Conservation (phyloP, 2,329 filamentous ascomycete genomes). For the Amauroascus niger region DNA sequence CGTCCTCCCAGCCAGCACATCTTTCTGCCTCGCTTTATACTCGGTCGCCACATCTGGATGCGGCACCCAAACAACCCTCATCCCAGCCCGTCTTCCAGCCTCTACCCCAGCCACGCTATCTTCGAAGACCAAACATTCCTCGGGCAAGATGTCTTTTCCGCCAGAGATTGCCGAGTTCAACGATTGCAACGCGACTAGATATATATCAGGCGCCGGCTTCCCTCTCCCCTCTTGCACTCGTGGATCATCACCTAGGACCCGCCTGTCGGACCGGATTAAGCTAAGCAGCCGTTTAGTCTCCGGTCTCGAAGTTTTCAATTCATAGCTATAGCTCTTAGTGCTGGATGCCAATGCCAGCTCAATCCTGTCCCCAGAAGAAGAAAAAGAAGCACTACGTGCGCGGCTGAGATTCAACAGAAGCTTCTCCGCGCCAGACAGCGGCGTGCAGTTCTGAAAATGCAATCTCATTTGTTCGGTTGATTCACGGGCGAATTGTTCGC, state of each 20-base stretch:
- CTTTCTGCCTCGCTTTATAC: slow-evolving; percentile 26
- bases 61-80: slow-evolving; percentile 30
- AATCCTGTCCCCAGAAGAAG: slow-evolving; percentile 17
- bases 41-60: slow-evolving; percentile 27
- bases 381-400: slow-evolving; percentile 15
- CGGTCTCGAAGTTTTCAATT: slow-evolving; percentile 20
- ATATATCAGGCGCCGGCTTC: slow-evolving; percentile 25
- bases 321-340: slow-evolving; percentile 19
- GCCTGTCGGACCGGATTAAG: slow-evolving; percentile 16
- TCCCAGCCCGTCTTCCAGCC: slow-evolving; percentile 27
- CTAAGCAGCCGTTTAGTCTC: slow-evolving; percentile 19
- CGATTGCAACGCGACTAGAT: slow-evolving; percentile 20
- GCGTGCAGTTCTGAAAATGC: slow-evolving; percentile 24
- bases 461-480: slow-evolving; percentile 21
- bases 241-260: slow-evolving; percentile 17
- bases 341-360: slow-evolving; percentile 22
- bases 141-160: slow-evolving; percentile 18
- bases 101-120: slow-evolving; percentile 28
- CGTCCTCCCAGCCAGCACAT: slow-evolving; percentile 27
- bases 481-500: slow-evolving; percentile 27
- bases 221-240: slow-evolving; percentile 20
- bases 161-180: slow-evolving; percentile 18
- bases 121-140: slow-evolving; percentile 30
- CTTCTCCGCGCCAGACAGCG: slow-evolving; percentile 19
- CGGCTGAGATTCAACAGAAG: slow-evolving; percentile 18